Base-by-base conservation (phyloP, 2,329 filamentous ascomycete species). In the Neocatenulostroma microsporum region DNA sequence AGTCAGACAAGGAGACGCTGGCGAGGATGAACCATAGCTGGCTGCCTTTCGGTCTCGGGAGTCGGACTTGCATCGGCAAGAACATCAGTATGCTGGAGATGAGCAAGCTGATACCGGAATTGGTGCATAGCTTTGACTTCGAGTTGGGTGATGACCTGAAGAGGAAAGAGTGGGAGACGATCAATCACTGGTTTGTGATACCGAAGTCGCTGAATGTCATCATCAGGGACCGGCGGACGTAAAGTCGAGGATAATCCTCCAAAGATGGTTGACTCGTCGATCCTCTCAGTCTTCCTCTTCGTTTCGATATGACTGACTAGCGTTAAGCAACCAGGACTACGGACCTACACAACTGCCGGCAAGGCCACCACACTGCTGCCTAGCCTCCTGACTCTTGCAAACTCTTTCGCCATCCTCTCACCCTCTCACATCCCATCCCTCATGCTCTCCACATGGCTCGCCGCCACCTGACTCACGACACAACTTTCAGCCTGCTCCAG, bases 61-160 rank as follows among this genome's bases (percentile, higher is more conserved):
- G 37, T 17, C 24, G 45, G 31, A 46, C 37, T 11, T 48, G 43
- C 27, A 35, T 48, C 8, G 45, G 45, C 14, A 43, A 46, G 38
- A 43, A 48, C 18, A 42, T 48, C 30, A 40, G 36, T 15, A 13
- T 45, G 29, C 18, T 47, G 26, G 44, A 47, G 34, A 45, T 47
- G 12, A 40, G 38, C 10, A 47, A 47, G 21, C 9, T 47, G 5
- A 20, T 47, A 8, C 44, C 44, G 21, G 24, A 37, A 18, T 21
- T 47, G 19, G 8, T 42, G 6, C 20, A 34, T 17, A 4, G 32
- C 4, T 47, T 45, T 25, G 31, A 41, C 12, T 39, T 46, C 21
- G 21, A 39, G 23, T 32, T 31, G 19, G 41, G 26, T 10, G 17
- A 17, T 13, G 18, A 36, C 21, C 12, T 15, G 8, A 17, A 10